Evolutionary conservation across 768 basidiomycete genomes (phyloP), one percentile per base, ranked within the genome.

Genomic region (Agaricus bisporus): DNA sequence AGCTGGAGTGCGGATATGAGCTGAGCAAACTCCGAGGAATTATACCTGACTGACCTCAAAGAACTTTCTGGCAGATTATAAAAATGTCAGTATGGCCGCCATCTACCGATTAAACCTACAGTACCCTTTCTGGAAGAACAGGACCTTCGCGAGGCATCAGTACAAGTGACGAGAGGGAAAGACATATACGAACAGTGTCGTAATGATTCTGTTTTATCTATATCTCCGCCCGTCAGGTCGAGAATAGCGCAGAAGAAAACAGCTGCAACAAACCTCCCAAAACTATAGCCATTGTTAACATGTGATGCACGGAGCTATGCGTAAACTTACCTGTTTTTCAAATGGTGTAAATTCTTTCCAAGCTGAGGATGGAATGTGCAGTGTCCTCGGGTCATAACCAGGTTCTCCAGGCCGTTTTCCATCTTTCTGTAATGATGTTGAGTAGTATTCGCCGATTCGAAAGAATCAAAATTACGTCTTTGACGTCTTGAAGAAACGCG

Each of bases 71-170:
- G 6, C 32, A 10, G 55, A 26, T 29, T 29, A 4, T 25, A 35
- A 48, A 12, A 41, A 8, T 12, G 32, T 36, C 28, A 36, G 38
- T 39, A 14, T 14, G 2, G 17, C 12, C 17, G 15, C 17, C n/a
- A 57, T 22, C 17, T 55, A 10, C 18, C 63, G 39, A 50, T 18
- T 39, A 11, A 25, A 49, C 20, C 6, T 25, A 3, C 12, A 43
- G 44, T 60, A 88, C 87, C 97, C 97, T 81, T 99, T 98, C 70
- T 99, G 97, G 72, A 98, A 99, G 76, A 98, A 98, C 44, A 98
- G 69, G 41, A 97, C 78, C 86, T 88, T 8, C 59, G 26, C 52
- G 44, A 61, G 36, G 29, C 41, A 39, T 49, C 55, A 49, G 61
- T 64, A 59, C 37, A 54, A 56, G n/a, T 17, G 39, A 14, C 39